phyloP scores from a whole-genome alignment of 1,284 basidiomycete species.

The Ganoderma leucocontextum region DNA sequence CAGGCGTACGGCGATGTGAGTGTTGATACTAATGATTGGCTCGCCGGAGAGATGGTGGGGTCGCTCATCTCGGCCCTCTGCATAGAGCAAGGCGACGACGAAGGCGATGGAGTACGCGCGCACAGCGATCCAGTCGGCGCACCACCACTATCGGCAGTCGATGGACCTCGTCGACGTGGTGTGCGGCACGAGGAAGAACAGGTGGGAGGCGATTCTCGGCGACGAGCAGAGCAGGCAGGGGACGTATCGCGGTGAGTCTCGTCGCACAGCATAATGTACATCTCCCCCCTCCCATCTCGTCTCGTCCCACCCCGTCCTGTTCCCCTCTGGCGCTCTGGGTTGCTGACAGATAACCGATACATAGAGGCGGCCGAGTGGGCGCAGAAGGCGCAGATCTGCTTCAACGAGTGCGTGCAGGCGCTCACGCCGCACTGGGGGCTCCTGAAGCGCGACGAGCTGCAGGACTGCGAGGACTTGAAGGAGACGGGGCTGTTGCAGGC shows the following conservation, averaged over 20 bases:
- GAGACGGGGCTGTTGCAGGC: conserved; percentile 36
- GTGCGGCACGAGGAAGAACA: conserved; percentile 35
- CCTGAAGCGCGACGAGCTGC: conserved; percentile 30
- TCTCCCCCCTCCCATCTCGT: neutral
- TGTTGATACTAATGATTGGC: neutral
- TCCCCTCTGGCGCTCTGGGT: neutral
- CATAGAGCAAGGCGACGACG: conserved; percentile 31
- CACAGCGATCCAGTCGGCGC: conserved; percentile 35
- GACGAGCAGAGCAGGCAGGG: conserved; percentile 39
- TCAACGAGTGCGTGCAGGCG: conserved; percentile 33
- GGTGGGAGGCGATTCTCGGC: conserved; percentile 33
- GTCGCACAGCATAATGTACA: neutral
- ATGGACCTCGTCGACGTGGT: conserved; percentile 37
- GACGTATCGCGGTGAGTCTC: conserved; percentile 34
- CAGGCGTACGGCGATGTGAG: conserved; percentile 31
- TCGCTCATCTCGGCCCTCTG: neutral
- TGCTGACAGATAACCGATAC: neutral
- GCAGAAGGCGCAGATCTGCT: conserved; percentile 37
- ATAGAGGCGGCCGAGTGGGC: conserved; percentile 37
- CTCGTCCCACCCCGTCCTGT: neutral
- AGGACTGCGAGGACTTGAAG: conserved; percentile 30
- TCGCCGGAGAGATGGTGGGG: too few relatives aligned
- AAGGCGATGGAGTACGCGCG: conserved; percentile 31
- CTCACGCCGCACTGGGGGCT: conserved; percentile 33
- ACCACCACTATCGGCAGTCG: conserved; percentile 35